These are phyloP conservation scores for Guadua angustifolia DNA, from an alignment of 176 grass and related monocot genomes.

Conservation along the genomic window DNA sequence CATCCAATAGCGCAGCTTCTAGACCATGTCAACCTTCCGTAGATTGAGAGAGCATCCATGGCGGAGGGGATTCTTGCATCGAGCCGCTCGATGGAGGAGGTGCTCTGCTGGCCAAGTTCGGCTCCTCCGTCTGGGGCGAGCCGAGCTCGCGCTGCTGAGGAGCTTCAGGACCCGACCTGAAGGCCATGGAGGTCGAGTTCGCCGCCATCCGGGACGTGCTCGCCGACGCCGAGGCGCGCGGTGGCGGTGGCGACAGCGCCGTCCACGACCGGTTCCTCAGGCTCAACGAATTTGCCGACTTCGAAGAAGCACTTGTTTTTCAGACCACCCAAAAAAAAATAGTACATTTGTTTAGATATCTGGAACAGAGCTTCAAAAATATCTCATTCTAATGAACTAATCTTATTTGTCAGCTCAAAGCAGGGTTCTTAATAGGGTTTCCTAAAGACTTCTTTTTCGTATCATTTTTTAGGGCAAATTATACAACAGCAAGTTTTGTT, in stretches of 20 bases:
- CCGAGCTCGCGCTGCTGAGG: slow-evolving; percentile 31
- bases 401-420: no score
- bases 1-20: no score
- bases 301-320: not conserved
- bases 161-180: slow-evolving; percentile 47
- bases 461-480: no score
- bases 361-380: no score
- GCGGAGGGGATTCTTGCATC: slow-evolving; percentile 20
- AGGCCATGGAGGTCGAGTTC: slow-evolving; percentile 41
- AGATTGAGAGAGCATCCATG: not conserved
- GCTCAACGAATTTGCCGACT: slow-evolving; percentile 12
- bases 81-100: slow-evolving; percentile 29
- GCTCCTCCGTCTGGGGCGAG: slow-evolving; percentile 28
- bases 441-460: no score
- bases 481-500: no score
- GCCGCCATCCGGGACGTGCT: slow-evolving; percentile 33
- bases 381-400: no score
- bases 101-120: slow-evolving; percentile 31
- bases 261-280: slow-evolving; percentile 34
- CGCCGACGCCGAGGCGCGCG: slow-evolving; percentile 44
- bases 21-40: no score
- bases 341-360: no score
- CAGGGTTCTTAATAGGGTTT: no score
- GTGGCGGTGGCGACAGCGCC: slow-evolving; percentile 9
- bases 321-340: not conserved